phyloP scores from a whole-genome alignment of 2,329 filamentous ascomycete species.

The Neofusicoccum parvum region DNA sequence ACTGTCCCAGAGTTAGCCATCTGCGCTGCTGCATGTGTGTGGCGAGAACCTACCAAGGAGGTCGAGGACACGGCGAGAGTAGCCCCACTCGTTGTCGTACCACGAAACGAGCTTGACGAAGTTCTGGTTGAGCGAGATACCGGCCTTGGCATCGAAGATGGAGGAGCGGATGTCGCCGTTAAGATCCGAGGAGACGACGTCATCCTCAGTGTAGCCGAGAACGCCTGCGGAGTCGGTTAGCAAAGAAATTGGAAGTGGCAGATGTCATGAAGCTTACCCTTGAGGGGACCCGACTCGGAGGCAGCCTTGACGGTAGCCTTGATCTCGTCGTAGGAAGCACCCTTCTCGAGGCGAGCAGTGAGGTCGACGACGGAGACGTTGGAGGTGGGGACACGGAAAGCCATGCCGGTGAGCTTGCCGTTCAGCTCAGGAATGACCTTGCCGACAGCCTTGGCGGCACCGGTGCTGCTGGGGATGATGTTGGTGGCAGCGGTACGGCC shows the following conservation, averaged over 20 bases:
- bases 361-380: slow-evolving; percentile 99
- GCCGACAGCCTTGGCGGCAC: slow-evolving; percentile 99
- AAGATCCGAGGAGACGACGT: slow-evolving; percentile 90
- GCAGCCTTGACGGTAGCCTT: slow-evolving; percentile 86
- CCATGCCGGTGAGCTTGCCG: slow-evolving; percentile 99
- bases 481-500: slow-evolving; percentile 98
- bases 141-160: slow-evolving; percentile 99
- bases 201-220: slow-evolving; percentile 94
- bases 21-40: not conserved
- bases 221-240: slow-evolving; percentile 39
- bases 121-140: slow-evolving; percentile 97
- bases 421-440: slow-evolving; percentile 98
- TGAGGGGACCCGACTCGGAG: slow-evolving; percentile 72
- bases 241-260: no score
- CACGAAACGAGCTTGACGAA: slow-evolving; percentile 98
- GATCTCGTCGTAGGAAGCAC: slow-evolving; percentile 85
- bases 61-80: slow-evolving; percentile 60
- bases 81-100: slow-evolving; percentile 99
- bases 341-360: slow-evolving; percentile 92
- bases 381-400: slow-evolving; percentile 97
- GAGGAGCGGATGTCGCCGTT: slow-evolving; percentile 92
- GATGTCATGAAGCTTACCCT: slow-evolving; percentile 61
- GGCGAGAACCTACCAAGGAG: slow-evolving; percentile 39
- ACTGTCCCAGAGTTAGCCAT: not conserved
- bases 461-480: slow-evolving; percentile 99